Evolutionary conservation across 2,329 filamentous ascomycete genomes (phyloP).

Genomic region (Pseudogymnoascus sp.): DNA sequence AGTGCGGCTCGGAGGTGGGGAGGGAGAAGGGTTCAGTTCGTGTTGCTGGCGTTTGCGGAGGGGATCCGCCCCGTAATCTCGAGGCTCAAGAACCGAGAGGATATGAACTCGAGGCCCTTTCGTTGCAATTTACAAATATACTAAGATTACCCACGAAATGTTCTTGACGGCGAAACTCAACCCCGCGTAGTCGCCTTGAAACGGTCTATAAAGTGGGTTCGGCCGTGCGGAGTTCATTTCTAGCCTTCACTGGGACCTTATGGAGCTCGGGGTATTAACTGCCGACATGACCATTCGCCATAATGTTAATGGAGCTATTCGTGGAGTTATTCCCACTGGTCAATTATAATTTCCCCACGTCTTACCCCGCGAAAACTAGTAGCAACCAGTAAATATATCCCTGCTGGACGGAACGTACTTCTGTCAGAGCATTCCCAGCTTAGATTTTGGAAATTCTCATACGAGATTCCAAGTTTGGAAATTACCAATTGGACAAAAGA

Average conservation of each 20-base stretch:
- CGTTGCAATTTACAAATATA: neutral
- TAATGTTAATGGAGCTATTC: neutral
- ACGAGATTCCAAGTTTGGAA: neutral
- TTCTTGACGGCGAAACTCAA: neutral
- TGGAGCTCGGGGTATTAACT: neutral
- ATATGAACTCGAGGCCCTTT: neutral
- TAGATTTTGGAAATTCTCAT: neutral
- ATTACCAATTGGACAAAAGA: neutral
- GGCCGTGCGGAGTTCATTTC: neutral
- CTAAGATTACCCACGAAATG: no score
- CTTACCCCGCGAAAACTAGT: neutral
- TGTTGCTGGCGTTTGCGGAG: neutral
- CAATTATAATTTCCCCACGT: neutral
- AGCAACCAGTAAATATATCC: neutral
- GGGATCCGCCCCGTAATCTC: neutral
- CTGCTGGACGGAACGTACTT: neutral
- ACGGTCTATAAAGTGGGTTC: neutral
- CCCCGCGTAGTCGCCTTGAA: neutral
- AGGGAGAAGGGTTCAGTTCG: neutral
- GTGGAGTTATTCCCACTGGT: slow-evolving; percentile 5
- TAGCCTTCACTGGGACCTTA: neutral
- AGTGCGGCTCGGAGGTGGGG: slow-evolving; percentile 21
- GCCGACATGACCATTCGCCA: slow-evolving; percentile 10
- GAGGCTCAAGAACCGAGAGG: neutral
- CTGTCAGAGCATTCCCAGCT: neutral